A percentile compares a stretch with the other conserved stretches of the same genome.
Evolutionary conservation across 2,329 filamentous ascomycete genomes (phyloP).

Genomic region (Fonsecaea monophora): DNA sequence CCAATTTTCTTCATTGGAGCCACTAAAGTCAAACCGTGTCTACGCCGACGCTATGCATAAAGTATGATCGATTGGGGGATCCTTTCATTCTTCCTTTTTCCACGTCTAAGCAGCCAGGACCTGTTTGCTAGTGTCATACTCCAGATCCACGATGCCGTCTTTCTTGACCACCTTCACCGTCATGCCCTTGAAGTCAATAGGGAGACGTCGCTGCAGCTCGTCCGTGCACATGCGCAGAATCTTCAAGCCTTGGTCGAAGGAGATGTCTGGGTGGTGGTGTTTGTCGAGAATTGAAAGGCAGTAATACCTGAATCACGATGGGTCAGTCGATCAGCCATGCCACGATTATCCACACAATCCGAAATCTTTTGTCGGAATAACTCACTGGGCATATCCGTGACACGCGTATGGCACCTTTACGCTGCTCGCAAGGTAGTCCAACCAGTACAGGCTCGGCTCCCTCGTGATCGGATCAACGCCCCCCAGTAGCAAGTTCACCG

Average conservation of each 20-base stretch:
- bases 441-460: constrained; percentile 93
- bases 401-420: constrained; percentile 92
- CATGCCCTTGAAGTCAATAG: constrained; percentile 98
- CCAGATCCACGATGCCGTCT: constrained; percentile 84
- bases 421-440: constrained; percentile 91
- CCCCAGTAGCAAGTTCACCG: constrained; percentile 92
- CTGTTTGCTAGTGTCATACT: constrained; percentile 79
- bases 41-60: constrained; percentile 37
- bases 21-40: background rate
- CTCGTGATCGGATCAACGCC: constrained; percentile 91
- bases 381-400: constrained; percentile 96
- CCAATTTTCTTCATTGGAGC: constrained; percentile 20
- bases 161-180: constrained; percentile 93
- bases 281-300: constrained; percentile 97
- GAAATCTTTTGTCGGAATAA: constrained; percentile 24
- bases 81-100: background rate
- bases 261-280: constrained; percentile 95
- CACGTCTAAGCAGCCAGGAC: constrained; percentile 52
- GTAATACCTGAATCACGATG: constrained; percentile 73
- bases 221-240: constrained; percentile 93
- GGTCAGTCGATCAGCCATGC: background rate
- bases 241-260: constrained; percentile 86
- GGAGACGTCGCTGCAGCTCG: constrained; percentile 94
- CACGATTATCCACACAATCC: background rate
- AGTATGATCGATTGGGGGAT: constrained; percentile 2